phyloP scores from a whole-genome alignment of 2,329 filamentous ascomycete species.

The Alternaria sp. region DNA sequence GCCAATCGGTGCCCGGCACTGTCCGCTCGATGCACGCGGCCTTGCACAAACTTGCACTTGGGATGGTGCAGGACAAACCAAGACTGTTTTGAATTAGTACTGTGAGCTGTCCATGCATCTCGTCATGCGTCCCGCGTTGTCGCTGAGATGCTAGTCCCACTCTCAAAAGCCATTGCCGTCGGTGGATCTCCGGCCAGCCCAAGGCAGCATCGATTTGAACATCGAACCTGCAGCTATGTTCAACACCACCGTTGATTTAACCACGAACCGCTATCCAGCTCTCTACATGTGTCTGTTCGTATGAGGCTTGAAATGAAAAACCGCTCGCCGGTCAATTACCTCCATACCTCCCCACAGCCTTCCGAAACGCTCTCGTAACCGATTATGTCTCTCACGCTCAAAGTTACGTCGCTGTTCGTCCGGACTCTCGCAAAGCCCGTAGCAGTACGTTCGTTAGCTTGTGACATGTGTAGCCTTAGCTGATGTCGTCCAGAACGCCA shows the following conservation, averaged over 20 bases:
- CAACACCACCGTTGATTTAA: constrained; percentile 4
- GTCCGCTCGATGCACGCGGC: constrained; percentile 12
- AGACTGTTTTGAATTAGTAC: constrained; percentile 7
- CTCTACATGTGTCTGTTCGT: not conserved
- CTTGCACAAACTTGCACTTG: constrained; percentile 13
- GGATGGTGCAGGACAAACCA: not conserved
- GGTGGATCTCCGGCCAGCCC: constrained; percentile 31
- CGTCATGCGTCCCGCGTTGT: constrained; percentile 5
- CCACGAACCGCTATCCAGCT: not conserved
- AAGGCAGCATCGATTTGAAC: constrained; percentile 33
- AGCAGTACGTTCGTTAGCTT: constrained; percentile 59
- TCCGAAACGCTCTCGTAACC: constrained; percentile 19
- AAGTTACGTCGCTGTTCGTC: constrained; percentile 71
- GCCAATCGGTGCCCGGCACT: constrained; percentile 12
- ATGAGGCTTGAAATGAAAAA: constrained; percentile 17
- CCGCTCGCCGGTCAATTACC: constrained; percentile 16
- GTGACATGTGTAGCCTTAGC: not conserved
- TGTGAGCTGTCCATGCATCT: constrained; percentile 4
- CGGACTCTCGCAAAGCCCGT: constrained; percentile 74
- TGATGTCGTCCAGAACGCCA: constrained; percentile 63
- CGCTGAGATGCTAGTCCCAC: constrained; percentile 2
- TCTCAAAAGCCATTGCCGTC: constrained; percentile 20
- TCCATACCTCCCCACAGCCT: not conserved
- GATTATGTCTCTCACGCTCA: constrained; percentile 71
- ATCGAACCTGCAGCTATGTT: constrained; percentile 8